Conservation (phyloP, 768 basidiomycete species). For the Trametes cinnabarina region DNA sequence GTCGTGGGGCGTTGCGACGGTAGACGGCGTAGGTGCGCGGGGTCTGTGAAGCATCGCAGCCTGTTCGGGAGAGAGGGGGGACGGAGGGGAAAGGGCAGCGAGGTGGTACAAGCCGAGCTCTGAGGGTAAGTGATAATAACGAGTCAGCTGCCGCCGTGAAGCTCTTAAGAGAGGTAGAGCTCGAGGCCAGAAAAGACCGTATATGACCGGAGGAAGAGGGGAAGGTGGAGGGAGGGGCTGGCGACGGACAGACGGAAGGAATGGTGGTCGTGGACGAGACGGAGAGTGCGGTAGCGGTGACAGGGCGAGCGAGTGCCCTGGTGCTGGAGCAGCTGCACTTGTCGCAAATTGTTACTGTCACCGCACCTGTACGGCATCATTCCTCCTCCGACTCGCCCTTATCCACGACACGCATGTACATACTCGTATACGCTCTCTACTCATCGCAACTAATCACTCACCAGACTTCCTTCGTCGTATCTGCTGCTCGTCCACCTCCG, state of each 20-base stretch:
- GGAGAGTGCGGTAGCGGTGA: conserved; percentile 8
- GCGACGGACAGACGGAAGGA: conserved; percentile 18
- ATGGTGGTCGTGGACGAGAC: conserved; percentile 9
- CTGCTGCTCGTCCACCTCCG: conserved; percentile 12
- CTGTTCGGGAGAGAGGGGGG: conserved; percentile 33
- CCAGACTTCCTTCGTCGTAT: conserved; percentile 6
- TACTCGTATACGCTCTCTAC: neutral
- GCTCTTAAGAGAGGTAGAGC: conserved; percentile 10
- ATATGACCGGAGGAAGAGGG: conserved; percentile 3
- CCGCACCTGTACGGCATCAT: neutral
- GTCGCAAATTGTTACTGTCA: conserved; percentile 5
- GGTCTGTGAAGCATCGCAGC: conserved; percentile 33
- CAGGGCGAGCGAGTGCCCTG: neutral
- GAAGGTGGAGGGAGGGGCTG: conserved; percentile 10
- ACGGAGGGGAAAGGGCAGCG: conserved; percentile 34
- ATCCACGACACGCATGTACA: neutral
- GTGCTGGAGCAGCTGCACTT: neutral
- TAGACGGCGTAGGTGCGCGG: conserved; percentile 41
- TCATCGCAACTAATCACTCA: conserved; percentile 4
- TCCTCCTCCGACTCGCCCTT: neutral
- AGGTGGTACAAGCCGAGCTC: conserved; percentile 27
- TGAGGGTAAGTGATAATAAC: conserved; percentile 14
- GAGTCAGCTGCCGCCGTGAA: conserved; percentile 20
- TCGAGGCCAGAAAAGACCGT: conserved; percentile 20
- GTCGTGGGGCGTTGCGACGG: conserved; percentile 24